A percentile compares a stretch with the other conserved stretches of the same genome.
phyloP scores from a whole-genome alignment of 106 monocot species.

The Alisma plantagoaquatica region DNA sequence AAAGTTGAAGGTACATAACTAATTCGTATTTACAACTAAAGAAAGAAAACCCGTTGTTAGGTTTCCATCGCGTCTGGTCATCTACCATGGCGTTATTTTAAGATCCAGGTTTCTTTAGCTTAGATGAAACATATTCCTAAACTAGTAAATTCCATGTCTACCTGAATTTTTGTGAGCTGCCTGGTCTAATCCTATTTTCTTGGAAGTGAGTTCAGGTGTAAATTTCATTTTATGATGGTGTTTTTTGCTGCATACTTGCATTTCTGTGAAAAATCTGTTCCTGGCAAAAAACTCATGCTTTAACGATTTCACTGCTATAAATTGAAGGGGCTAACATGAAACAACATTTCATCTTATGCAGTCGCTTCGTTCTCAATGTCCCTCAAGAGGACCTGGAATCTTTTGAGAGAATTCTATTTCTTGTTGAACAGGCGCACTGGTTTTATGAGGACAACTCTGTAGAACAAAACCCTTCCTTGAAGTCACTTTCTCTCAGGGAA shows the following conservation, averaged over 20 bases:
- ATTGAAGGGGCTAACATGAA: background rate
- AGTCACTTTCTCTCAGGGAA: constrained; percentile 89
- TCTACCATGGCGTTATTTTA: no score
- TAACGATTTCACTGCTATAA: background rate
- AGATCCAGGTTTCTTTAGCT: no score
- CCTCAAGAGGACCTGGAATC: constrained; percentile 96
- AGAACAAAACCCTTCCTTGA: constrained; percentile 85
- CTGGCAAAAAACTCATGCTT: no score
- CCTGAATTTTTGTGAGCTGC: background rate
- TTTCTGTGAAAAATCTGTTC: background rate
- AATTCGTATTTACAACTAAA: no score
- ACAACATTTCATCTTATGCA: constrained; percentile 16
- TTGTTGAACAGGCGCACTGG: constrained; percentile 97
- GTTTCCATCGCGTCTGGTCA: no score
- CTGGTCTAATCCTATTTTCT: background rate
- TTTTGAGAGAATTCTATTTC: constrained; percentile 93
- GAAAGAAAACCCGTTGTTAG: no score
- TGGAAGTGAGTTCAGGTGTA: background rate
- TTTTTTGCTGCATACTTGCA: background rate
- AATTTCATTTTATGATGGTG: background rate
- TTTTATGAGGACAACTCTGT: constrained; percentile 98
- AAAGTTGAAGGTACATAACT: no score
- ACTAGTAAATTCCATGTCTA: no score
- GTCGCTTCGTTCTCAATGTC: constrained; percentile 91
- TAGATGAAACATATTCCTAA: no score